A percentile compares a stretch with the other conserved stretches of the same genome.
These are phyloP conservation scores for Cetraspora pellucida DNA, from an alignment of 192 early-diverging fungal genomes.

Conservation along the genomic window DNA sequence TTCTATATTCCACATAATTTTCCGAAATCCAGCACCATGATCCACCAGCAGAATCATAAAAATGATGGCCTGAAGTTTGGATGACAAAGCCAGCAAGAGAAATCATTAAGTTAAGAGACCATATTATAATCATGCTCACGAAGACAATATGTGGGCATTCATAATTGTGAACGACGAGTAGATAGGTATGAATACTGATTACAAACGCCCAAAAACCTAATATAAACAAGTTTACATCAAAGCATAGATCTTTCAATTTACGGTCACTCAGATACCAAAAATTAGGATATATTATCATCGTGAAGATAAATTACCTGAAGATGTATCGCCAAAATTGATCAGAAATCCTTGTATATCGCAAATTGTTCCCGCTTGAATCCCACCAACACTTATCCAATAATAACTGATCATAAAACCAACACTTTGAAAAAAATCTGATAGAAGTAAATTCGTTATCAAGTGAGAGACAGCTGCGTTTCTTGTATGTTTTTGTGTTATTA, in stretches of 20 bases:
- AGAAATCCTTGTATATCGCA: slow-evolving; percentile 26
- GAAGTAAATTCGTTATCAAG: slow-evolving; percentile 17
- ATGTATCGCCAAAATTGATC: slow-evolving; percentile 28
- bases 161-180: slow-evolving; percentile 13
- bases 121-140: not conserved
- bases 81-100: not conserved
- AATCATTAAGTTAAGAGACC: slow-evolving; percentile 2
- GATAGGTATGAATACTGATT: slow-evolving; percentile 30
- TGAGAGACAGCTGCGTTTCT: not conserved
- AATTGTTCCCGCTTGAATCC: not conserved
- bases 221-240: not conserved
- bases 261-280: too few relatives aligned
- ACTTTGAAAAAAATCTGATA: slow-evolving; percentile 21
- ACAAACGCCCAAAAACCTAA: slow-evolving; percentile 20
- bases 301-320: slow-evolving; percentile 10
- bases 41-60: slow-evolving; percentile 21
- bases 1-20: not conserved
- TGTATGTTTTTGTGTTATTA: not conserved
- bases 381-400: not conserved
- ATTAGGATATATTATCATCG: too few relatives aligned
- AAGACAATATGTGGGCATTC: slow-evolving; percentile 13
- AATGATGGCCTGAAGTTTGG: not conserved
- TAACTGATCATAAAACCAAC: slow-evolving; percentile 26
- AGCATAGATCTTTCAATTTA: too few relatives aligned
- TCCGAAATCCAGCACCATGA: slow-evolving; percentile 31